phyloP scores from a whole-genome alignment of 257 asterid genomes.

The Orobanche coerulescens region DNA sequence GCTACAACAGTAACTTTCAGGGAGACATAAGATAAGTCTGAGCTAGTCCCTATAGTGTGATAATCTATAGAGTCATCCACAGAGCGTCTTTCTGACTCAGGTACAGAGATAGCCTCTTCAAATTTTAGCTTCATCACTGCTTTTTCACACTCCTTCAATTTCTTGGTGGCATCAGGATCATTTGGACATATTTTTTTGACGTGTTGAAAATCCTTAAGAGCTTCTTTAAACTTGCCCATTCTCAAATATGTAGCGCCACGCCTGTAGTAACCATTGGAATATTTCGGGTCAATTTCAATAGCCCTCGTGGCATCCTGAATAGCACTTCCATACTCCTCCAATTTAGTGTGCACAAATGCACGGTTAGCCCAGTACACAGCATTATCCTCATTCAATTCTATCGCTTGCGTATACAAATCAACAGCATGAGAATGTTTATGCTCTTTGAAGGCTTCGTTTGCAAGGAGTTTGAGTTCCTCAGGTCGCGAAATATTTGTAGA shows the following conservation, averaged over 20 bases:
- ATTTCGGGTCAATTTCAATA: conserved; percentile 73
- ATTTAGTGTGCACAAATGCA: conserved; percentile 81
- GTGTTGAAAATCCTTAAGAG: conserved; percentile 88
- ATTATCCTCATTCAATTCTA: conserved; percentile 50
- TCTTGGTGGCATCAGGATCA: conserved; percentile 89
- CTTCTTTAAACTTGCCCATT: conserved; percentile 90
- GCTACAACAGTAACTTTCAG: conserved; percentile 64
- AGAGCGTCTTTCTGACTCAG: conserved; percentile 55
- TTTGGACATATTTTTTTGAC: conserved; percentile 77
- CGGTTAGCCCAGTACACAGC: conserved; percentile 98
- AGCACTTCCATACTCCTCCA: conserved; percentile 98
- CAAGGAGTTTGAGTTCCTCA: too few relatives aligned
- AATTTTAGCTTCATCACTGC: conserved; percentile 90
- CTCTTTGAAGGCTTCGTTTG: too few relatives aligned
- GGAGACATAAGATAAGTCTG: conserved; percentile 68
- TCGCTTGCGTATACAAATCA: conserved; percentile 88
- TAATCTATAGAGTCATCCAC: conserved; percentile 82
- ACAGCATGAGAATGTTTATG: conserved; percentile 81
- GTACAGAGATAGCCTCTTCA: conserved; percentile 89
- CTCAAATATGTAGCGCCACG: conserved; percentile 87
- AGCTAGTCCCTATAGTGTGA: conserved; percentile 70
- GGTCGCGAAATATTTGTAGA: too few relatives aligned
- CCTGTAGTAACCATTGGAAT: conserved; percentile 94
- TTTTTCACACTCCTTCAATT: conserved; percentile 89
- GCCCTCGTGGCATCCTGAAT: conserved; percentile 75